Evolutionary conservation across 371 early-diverging fungal species (phyloP).

Genomic region (Encephalitozoon intestinalis): DNA sequence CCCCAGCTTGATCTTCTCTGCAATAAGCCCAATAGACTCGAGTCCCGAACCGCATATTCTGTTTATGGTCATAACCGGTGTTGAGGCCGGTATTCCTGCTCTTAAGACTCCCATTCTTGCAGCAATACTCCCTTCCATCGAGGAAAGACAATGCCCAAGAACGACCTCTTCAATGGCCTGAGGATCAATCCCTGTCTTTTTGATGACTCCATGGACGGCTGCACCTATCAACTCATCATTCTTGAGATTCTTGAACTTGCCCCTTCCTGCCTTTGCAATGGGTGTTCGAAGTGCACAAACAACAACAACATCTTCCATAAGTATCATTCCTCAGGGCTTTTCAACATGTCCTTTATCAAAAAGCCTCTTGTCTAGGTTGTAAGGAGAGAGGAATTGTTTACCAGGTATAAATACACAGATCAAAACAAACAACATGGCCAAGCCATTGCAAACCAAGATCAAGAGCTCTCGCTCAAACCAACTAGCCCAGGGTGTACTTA

Average conservation of each 20-base stretch:
- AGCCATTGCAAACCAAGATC: neutral
- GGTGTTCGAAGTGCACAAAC: constrained; percentile 24
- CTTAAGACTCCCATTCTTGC: constrained; percentile 80
- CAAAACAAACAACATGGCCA: neutral
- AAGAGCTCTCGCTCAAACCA: neutral
- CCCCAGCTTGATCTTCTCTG: constrained; percentile 76
- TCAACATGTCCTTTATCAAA: neutral
- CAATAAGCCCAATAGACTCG: constrained; percentile 79
- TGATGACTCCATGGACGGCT: constrained; percentile 5
- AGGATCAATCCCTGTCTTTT: constrained; percentile 63
- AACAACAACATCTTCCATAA: constrained; percentile 18
- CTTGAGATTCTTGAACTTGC: constrained; percentile 6
- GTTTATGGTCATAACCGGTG: constrained; percentile 76
- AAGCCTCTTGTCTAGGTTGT: neutral
- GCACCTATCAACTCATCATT: constrained; percentile 7
- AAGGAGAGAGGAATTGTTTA: neutral
- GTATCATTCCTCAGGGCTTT: neutral
- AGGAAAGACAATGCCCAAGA: constrained; percentile 76
- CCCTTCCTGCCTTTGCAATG: constrained; percentile 12
- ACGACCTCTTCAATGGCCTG: constrained; percentile 70
- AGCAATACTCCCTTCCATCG: constrained; percentile 80
- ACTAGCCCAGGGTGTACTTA: neutral
- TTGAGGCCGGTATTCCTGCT: constrained; percentile 64
- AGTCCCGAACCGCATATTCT: constrained; percentile 90
- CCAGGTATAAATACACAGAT: neutral